These are phyloP conservation scores for Trichosporon sp. DNA, from an alignment of 1,284 basidiomycete species.

Conservation along the genomic window DNA sequence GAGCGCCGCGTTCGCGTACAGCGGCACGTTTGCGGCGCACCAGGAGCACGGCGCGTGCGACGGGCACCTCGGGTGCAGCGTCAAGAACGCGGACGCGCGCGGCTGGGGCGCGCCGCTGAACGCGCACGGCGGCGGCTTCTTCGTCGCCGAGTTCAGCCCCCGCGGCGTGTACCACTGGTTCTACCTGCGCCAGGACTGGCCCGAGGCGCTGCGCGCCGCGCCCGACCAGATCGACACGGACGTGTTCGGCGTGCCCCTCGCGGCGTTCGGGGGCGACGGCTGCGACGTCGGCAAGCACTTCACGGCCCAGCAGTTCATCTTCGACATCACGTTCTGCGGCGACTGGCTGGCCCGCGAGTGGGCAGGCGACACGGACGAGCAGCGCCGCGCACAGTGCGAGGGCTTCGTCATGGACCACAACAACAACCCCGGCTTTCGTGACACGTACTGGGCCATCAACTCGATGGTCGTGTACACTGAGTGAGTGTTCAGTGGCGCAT, in stretches of 20 bases:
- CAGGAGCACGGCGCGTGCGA: neutral
- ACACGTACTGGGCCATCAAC: conserved; percentile 2
- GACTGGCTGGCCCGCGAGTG: neutral
- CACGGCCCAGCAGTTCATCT: conserved; percentile 1
- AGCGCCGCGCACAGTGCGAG: neutral
- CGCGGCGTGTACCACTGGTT: neutral
- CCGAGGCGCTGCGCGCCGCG: neutral
- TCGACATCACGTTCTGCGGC: neutral
- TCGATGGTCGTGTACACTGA: neutral
- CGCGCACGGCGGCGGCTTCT: neutral
- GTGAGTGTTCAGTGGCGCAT: neutral
- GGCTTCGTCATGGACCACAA: neutral
- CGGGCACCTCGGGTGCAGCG: neutral
- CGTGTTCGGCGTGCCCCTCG: neutral
- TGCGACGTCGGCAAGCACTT: neutral
- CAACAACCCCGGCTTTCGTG: neutral
- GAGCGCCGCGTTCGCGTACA: neutral
- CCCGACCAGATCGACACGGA: neutral
- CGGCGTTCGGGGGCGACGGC: neutral
- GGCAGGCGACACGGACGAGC: neutral
- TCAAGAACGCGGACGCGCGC: neutral
- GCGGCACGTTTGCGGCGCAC: neutral
- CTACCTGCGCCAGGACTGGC: neutral
- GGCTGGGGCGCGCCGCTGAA: neutral
- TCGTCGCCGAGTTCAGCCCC: neutral